phyloP scores from a whole-genome alignment of 129 eudicot genomes.

The Ambrosia trifida region DNA sequence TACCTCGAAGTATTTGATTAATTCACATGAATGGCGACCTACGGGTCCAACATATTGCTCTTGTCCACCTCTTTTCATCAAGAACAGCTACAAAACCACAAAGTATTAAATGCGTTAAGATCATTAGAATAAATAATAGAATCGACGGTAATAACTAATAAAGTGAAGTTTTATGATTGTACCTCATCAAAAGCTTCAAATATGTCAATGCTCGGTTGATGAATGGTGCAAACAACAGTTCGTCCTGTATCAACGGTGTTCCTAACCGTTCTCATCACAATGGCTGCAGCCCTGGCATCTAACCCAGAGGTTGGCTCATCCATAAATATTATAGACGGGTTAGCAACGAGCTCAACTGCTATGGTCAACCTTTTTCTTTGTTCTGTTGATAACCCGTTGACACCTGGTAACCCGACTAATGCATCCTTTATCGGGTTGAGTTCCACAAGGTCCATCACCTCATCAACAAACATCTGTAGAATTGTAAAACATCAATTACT shows the following conservation, averaged over 20 bases:
- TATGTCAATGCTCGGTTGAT: constrained; percentile 10
- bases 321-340: constrained; percentile 61
- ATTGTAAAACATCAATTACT: background rate
- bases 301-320: constrained; percentile 65
- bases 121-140: background rate
- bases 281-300: constrained; percentile 67
- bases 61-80: constrained; percentile 19
- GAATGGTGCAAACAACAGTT: constrained; percentile 52
- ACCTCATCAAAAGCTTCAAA: constrained; percentile 19
- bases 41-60: constrained; percentile 15
- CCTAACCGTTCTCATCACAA: constrained; percentile 55
- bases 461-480: constrained; percentile 43
- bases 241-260: constrained; percentile 52
- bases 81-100: constrained; percentile 8
- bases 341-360: constrained; percentile 62
- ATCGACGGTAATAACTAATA: background rate
- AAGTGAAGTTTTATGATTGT: background rate
- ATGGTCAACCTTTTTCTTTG: constrained; percentile 58
- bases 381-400: constrained; percentile 50
- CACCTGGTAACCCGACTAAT: constrained; percentile 52
- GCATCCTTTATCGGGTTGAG: constrained; percentile 43
- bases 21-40: constrained; percentile 6
- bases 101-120: background rate
- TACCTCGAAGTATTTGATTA: constrained; percentile 16
- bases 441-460: constrained; percentile 55